phyloP scores from a whole-genome alignment of 2,329 filamentous ascomycete species.

The Monilinia polystroma region DNA sequence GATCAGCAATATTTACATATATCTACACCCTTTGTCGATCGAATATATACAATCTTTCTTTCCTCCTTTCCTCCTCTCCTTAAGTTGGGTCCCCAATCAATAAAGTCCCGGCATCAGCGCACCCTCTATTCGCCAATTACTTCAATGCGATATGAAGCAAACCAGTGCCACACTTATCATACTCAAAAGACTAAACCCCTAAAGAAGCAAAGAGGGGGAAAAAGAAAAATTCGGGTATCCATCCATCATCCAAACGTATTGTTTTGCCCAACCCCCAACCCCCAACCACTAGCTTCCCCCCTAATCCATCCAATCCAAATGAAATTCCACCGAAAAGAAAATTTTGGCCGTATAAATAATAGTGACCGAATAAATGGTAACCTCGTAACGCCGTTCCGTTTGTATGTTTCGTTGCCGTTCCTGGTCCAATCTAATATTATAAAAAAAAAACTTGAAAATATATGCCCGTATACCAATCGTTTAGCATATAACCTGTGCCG shows the following conservation, averaged over 20 bases:
- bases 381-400: neutral
- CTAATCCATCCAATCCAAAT: neutral
- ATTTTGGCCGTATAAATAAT: neutral
- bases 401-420: conserved; percentile 17
- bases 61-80: neutral
- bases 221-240: conserved; percentile 14
- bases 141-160: conserved; percentile 7
- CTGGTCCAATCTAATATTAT: conserved; percentile 1
- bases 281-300: neutral
- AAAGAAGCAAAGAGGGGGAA: neutral
- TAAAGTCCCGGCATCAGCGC: neutral
- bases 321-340: neutral
- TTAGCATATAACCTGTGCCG: neutral
- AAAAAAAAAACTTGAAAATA: conserved; percentile 1
- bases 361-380: neutral
- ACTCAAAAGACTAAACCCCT: neutral
- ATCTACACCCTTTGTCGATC: neutral
- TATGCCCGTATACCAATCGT: neutral
- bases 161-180: neutral
- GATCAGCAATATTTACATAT: conserved; percentile 14
- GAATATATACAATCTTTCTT: conserved; percentile 6
- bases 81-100: neutral
- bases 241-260: conserved; percentile 14
- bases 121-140: conserved; percentile 13
- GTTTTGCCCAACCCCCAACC: neutral